Base-by-base conservation (phyloP, 2,329 filamentous ascomycete genomes). In the Fusarium sp. region DNA sequence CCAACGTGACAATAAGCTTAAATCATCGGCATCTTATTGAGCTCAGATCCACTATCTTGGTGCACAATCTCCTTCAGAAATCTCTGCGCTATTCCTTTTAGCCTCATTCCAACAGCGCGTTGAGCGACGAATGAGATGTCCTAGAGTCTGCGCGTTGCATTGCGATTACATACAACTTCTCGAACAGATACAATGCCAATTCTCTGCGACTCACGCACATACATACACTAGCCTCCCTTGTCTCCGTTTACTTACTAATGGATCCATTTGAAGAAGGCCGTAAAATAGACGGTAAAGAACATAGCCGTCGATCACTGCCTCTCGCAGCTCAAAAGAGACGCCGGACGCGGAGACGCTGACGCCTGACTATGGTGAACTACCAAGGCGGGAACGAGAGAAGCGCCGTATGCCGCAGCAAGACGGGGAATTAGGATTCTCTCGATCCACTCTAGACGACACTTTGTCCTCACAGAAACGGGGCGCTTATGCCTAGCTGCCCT, bases 1-100 rank as follows among this genome's bases (percentile, higher is more conserved):
- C 40, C 59, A 71, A 73, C 64, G 53, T 67, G 57, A 76, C 65
- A 77, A 77, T 77, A 77, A 77, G 75, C 75, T 77, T 77, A 77
- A 77, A 77, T 77, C 69, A 62, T 75, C 75, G 60, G 67, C 73
- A 66, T 71, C 63, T 64, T 38, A 23, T 57, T 66, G 53, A 53
- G 23, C 19, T n/a, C 8, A 32, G 72, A 33, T 57, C 71, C 73
- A 77, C 75, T 61, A 44, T 54, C 52, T 42, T 62, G 30, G 64
- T 52, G 10, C 49, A 52, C 32, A 43, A 60, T 65, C 52, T 58
- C 66, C 33, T 61, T 66, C 64, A 61, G 35, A 56, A 53, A 57
- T 58, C 58, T 66, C 71, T 63, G 49, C 68, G 43, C 75, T 66
- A 73, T 69, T 63, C 43, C 43, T 60, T 58, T 72, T 72, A 61